phyloP scores from a whole-genome alignment of 805 yeast species.

The Yamadazyma sp. region DNA sequence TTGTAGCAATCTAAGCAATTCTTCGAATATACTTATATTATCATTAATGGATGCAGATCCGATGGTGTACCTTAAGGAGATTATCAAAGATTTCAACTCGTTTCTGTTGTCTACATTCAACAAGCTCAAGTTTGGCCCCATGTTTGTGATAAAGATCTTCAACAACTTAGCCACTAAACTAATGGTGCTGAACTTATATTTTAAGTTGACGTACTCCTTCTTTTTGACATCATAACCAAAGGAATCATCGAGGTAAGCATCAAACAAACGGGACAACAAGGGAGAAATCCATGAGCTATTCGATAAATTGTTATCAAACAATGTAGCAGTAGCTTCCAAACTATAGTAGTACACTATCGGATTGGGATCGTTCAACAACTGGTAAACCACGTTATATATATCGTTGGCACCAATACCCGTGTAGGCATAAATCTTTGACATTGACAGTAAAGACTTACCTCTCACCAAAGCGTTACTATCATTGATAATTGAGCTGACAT shows the following conservation, averaged over 20 bases:
- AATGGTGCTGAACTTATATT: conserved; percentile 32
- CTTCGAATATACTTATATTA: conserved; percentile 21
- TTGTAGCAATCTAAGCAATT: conserved; percentile 30
- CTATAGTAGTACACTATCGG: conserved; percentile 80
- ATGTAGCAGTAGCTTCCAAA: conserved; percentile 54
- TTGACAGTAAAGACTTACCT: conserved; percentile 33
- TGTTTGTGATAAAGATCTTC: conserved; percentile 30
- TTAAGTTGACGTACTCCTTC: conserved; percentile 33
- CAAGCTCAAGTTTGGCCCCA: conserved; percentile 40
- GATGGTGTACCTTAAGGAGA: conserved; percentile 30
- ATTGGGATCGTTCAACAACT: conserved; percentile 75
- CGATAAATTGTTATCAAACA: conserved; percentile 52
- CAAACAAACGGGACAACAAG: conserved; percentile 31
- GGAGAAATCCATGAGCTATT: conserved; percentile 41
- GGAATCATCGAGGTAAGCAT: conserved; percentile 34
- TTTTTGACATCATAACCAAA: conserved; percentile 37
- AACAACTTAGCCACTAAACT: conserved; percentile 25
- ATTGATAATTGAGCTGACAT: conserved; percentile 64
- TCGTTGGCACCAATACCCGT: conserved; percentile 34
- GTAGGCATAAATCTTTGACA: conserved; percentile 29
- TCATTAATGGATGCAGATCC: conserved; percentile 31
- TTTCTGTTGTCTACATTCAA: conserved; percentile 18
- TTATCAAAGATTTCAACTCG: conserved; percentile 27
- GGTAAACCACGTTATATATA: conserved; percentile 55
- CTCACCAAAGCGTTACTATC: conserved; percentile 64